phyloP scores from a whole-genome alignment of 2,329 filamentous ascomycete species.

The Trichoderma aggressivum region DNA sequence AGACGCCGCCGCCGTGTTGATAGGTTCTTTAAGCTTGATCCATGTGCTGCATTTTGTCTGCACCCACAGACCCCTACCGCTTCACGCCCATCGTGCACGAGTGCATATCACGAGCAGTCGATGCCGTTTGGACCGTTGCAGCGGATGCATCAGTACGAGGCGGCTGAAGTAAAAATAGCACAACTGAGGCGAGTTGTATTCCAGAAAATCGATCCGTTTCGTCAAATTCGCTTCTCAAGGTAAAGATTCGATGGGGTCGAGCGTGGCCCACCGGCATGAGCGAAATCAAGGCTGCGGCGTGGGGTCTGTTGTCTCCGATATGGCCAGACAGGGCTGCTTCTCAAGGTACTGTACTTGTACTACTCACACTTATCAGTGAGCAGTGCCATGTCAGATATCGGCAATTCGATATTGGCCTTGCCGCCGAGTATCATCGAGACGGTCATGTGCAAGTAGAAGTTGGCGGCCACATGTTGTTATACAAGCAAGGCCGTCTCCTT shows the following conservation, averaged over 20 bases:
- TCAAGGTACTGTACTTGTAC: neutral
- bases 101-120: neutral
- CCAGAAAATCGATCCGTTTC: neutral
- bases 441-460: neutral
- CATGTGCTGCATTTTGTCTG: neutral
- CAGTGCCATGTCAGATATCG: neutral
- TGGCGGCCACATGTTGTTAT: neutral
- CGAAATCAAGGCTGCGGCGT: slow-evolving; percentile 14
- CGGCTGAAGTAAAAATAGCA: neutral
- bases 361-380: neutral
- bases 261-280: slow-evolving; percentile 2
- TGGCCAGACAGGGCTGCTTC: neutral
- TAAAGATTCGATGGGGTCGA: neutral
- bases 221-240: neutral
- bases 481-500: neutral
- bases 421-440: neutral
- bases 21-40: neutral
- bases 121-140: neutral
- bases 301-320: slow-evolving; percentile 1
- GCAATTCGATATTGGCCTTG: neutral
- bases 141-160: neutral
- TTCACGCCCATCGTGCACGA: neutral
- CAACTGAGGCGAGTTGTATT: neutral
- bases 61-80: neutral
- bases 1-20: neutral